Evolutionary conservation across 805 yeast species (phyloP).

Genomic region (Saccharomycopsis guyanensis): DNA sequence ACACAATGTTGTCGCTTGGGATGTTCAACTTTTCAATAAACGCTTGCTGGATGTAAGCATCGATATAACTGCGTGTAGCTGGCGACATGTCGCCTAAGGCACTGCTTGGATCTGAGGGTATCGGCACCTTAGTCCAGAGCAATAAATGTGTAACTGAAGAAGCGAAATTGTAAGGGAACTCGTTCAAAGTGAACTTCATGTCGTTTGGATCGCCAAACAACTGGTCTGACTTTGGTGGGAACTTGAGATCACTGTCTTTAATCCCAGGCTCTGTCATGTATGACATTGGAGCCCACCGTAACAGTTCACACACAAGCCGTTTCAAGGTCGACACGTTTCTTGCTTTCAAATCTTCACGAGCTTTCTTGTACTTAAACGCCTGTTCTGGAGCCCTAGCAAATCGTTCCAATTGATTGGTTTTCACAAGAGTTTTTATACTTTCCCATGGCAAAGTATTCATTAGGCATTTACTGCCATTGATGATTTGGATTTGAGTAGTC

Average conservation of each 20-base stretch:
- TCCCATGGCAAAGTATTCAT: conserved; percentile 7
- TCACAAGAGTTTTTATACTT: conserved; percentile 10
- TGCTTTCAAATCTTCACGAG: conserved; percentile 1
- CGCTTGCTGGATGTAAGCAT: conserved; percentile 39
- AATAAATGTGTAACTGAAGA: conserved; percentile 47
- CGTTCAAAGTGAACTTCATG: conserved; percentile 43
- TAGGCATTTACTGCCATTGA: conserved; percentile 13
- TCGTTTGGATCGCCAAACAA: conserved; percentile 38
- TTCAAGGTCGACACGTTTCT: conserved; percentile 7
- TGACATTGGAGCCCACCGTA: conserved; percentile 14
- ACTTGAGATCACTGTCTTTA: conserved; percentile 4
- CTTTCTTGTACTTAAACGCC: conserved; percentile 8
- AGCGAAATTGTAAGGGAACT: conserved; percentile 61
- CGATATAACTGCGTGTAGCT: conserved; percentile 35
- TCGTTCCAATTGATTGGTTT: conserved; percentile 6
- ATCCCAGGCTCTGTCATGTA: conserved; percentile 1
- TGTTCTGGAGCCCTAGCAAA: conserved; percentile 13
- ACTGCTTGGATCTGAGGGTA: conserved; percentile 44
- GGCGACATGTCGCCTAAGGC: conserved; percentile 44
- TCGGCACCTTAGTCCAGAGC: conserved; percentile 56
- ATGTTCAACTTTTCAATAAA: conserved; percentile 37
- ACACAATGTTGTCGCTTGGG: conserved; percentile 35
- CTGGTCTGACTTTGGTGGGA: conserved; percentile 22
- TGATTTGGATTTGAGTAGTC: background rate
- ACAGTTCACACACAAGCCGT: conserved; percentile 17